Percentiles rank a stretch among this genome's conserved stretches.
Evolutionary conservation across 2,329 filamentous ascomycete genomes (phyloP).

Genomic region (Xylaria sp.): DNA sequence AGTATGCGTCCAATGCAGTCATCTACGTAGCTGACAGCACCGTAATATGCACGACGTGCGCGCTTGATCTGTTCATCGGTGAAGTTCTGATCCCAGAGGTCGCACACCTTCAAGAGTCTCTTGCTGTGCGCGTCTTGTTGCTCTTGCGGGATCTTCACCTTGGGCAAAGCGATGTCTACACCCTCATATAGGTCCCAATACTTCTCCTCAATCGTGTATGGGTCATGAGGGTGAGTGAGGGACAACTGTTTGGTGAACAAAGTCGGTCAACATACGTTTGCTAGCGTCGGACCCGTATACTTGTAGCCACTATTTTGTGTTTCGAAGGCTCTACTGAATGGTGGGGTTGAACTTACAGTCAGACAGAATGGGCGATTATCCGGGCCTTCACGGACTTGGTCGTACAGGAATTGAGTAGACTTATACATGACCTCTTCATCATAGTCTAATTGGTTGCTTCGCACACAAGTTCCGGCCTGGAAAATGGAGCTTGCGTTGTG

Average conservation of each 20-base stretch:
- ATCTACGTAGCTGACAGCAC: conserved; percentile 92
- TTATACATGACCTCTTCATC: conserved; percentile 97
- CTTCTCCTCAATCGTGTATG: conserved; percentile 92
- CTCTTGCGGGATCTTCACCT: conserved; percentile 80
- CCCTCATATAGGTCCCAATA: conserved; percentile 94
- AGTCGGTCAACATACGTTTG: conserved; percentile 21
- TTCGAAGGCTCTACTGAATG: not conserved
- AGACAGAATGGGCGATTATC: conserved; percentile 82
- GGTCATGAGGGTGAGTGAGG: conserved; percentile 93
- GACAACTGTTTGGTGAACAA: conserved; percentile 66
- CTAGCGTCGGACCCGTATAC: not conserved
- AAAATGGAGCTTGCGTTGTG: conserved; percentile 95
- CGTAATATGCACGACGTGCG: conserved; percentile 90
- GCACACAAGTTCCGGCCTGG: conserved; percentile 87
- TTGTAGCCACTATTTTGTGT: not conserved
- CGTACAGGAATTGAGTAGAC: conserved; percentile 88
- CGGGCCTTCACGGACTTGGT: conserved; percentile 84
- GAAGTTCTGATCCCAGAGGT: conserved; percentile 86
- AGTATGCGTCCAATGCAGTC: conserved; percentile 89
- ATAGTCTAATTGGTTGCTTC: conserved; percentile 95
- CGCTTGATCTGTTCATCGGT: conserved; percentile 86
- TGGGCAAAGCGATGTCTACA: conserved; percentile 86
- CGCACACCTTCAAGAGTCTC: conserved; percentile 86
- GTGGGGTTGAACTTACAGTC: conserved; percentile 65
- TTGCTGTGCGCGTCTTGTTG: conserved; percentile 88